Evolutionary conservation across 139 green algal species (phyloP).

Genomic region (Marvania coccoides): DNA sequence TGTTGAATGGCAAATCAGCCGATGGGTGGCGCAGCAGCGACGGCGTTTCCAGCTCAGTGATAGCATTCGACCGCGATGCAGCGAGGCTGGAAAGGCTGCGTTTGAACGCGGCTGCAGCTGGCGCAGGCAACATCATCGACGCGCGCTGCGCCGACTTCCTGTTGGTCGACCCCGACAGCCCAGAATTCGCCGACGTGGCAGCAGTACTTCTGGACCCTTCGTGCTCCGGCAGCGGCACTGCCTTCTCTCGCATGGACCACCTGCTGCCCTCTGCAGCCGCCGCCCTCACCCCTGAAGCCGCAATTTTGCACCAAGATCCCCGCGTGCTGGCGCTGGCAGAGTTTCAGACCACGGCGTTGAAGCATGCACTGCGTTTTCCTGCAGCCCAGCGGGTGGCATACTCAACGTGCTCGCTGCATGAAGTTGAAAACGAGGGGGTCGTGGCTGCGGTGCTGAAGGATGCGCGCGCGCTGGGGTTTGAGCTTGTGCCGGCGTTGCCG

Average conservation of each 20-base stretch:
- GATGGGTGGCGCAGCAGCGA: slow-evolving; percentile 19
- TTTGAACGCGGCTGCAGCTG: slow-evolving; percentile 44
- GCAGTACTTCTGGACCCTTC: slow-evolving; percentile 88
- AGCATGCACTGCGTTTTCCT: slow-evolving; percentile 81
- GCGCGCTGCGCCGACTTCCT: slow-evolving; percentile 70
- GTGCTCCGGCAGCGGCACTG: slow-evolving; percentile 75
- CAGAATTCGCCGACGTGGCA: slow-evolving; percentile 23
- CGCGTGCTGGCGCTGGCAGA: slow-evolving; percentile 51
- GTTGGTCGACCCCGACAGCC: slow-evolving; percentile 33
- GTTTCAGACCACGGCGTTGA: slow-evolving; percentile 63
- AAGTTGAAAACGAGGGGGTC: slow-evolving; percentile 89
- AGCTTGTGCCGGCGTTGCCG: slow-evolving; percentile 54
- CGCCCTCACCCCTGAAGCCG: background rate
- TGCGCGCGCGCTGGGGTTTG: slow-evolving; percentile 49
- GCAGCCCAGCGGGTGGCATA: slow-evolving; percentile 75
- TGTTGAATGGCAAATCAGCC: slow-evolving; percentile 1
- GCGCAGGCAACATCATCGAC: slow-evolving; percentile 38
- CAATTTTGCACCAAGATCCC: slow-evolving; percentile 9
- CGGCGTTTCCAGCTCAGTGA: slow-evolving; percentile 48
- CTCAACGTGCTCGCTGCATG: slow-evolving; percentile 78
- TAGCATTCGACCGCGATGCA: slow-evolving; percentile 80
- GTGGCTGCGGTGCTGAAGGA: slow-evolving; percentile 57
- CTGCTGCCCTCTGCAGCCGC: slow-evolving; percentile 47
- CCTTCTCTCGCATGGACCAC: slow-evolving; percentile 62
- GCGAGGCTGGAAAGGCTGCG: slow-evolving; percentile 59